Conservation (phyloP, 169 alveolate species). For the Sarcocystis neurona region DNA sequence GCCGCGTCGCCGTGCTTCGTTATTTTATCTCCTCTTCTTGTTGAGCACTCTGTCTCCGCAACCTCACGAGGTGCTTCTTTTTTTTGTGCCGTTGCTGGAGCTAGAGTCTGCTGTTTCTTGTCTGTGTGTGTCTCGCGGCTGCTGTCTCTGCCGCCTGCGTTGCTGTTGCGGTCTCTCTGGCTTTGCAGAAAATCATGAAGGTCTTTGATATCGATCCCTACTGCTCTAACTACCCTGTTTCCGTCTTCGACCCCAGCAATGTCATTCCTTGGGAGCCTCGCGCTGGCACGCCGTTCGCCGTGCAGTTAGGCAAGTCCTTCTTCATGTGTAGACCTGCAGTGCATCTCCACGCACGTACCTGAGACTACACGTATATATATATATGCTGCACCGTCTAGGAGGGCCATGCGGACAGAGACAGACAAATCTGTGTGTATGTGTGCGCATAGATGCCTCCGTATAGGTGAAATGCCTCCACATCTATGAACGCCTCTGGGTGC, state of each 20-base stretch:
- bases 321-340: background rate
- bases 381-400: background rate
- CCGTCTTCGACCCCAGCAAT: constrained; percentile 17
- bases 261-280: background rate
- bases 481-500: background rate
- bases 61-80: too few species aligned
- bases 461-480: background rate
- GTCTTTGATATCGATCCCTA: constrained; percentile 51
- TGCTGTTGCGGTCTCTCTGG: background rate
- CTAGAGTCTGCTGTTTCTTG: too few species aligned
- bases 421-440: background rate
- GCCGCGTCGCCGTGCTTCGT: too few species aligned
- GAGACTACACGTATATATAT: background rate
- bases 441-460: background rate
- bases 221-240: constrained; percentile 47
- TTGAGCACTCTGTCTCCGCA: too few species aligned
- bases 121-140: too few species aligned
- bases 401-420: background rate
- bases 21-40: too few species aligned
- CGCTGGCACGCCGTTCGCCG: constrained; percentile 1
- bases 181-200: constrained; percentile 48
- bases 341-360: background rate
- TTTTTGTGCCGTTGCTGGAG: too few species aligned
- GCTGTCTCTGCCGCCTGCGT: too few species aligned
- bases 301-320: background rate